Base-by-base conservation (phyloP, 139 green algal genomes). In the Zygnema circumcarinatum region DNA sequence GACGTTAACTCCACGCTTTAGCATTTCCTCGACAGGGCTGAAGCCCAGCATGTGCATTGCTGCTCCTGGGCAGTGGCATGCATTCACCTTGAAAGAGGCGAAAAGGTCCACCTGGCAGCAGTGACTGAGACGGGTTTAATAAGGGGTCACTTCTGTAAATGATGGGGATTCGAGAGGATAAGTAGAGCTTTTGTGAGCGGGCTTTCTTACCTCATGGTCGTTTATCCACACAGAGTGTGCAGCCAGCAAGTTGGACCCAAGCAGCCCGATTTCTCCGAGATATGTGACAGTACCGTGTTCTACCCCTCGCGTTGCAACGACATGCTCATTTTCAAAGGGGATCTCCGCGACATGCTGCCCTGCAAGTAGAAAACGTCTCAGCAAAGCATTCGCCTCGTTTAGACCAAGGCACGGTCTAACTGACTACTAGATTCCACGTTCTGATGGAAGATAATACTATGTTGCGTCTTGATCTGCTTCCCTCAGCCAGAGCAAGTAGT, bases 281-380 rank as follows among this genome's bases (percentile, higher is more conserved):
- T 78, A 16, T 25, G 69, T 52, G 7, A 78, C 69, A 41, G 69
- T 78, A 3, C 69, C 69, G 69, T 78, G 69, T 78, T 41, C 35
- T 52, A 78, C 36, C 7, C 69, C 69, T 16, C 69, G 35, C 3
- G 69, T 78, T 39, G 35, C 36, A 3, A 78, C 69, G 7, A 78
- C 69, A 41, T 78, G 69, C 35, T 39, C 69, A 41, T 78, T 78
- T 41, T 78, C 69, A 41, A 52, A 78, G 11, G 69, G 69, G 16
- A 78, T 78, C 69, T 78, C 69, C 11, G 69, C 69, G 7, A 78
- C 69, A 78, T 78, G 69, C 69, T 78, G 69, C 69, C 47, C 47
- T 62, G 47, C 47, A 62, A 62, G 16, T 62, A 16, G 16, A 62
- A 62, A 25, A 7, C 47, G 16, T 7, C 16, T 16, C 7, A 62